phyloP scores from a whole-genome alignment of 164 flowering plant genomes.

The Warburgia ugandensis region DNA sequence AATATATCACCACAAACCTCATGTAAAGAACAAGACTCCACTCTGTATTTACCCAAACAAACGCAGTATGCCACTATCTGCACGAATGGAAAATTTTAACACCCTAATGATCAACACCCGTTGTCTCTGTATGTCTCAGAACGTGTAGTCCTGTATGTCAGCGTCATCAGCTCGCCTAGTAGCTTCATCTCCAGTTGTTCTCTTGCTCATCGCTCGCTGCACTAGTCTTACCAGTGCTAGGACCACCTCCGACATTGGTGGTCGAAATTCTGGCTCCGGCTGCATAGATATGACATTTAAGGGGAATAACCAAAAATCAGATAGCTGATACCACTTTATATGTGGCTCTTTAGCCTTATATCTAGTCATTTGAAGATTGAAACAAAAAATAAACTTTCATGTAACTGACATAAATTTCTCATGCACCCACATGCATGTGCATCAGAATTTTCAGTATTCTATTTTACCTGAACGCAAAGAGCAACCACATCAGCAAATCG shows the following conservation, averaged over 20 bases:
- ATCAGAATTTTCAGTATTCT: neutral
- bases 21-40: neutral
- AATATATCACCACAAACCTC: neutral
- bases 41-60: neutral
- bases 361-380: too few relatives aligned
- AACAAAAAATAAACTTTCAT: too few relatives aligned
- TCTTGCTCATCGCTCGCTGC: slow-evolving; percentile 89
- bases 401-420: neutral
- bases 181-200: slow-evolving; percentile 46
- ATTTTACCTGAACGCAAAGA: slow-evolving; percentile 92
- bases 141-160: slow-evolving; percentile 17
- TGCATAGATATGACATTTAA: slow-evolving; percentile 18
- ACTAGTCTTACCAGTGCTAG: slow-evolving; percentile 76
- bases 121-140: slow-evolving; percentile 2
- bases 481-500: slow-evolving; percentile 97
- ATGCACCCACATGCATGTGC: neutral
- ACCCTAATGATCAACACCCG: neutral
- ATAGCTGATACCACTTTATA: too few relatives aligned
- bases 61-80: neutral
- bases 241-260: slow-evolving; percentile 98
- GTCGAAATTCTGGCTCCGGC: slow-evolving; percentile 96
- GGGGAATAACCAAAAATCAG: too few relatives aligned
- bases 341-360: too few relatives aligned
- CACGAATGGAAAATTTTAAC: neutral
- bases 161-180: slow-evolving; percentile 16